Evolutionary conservation across 1,284 basidiomycete species (phyloP), one percentile per base, ranked within the genome.

Genomic region (Malassezia dermatis): DNA sequence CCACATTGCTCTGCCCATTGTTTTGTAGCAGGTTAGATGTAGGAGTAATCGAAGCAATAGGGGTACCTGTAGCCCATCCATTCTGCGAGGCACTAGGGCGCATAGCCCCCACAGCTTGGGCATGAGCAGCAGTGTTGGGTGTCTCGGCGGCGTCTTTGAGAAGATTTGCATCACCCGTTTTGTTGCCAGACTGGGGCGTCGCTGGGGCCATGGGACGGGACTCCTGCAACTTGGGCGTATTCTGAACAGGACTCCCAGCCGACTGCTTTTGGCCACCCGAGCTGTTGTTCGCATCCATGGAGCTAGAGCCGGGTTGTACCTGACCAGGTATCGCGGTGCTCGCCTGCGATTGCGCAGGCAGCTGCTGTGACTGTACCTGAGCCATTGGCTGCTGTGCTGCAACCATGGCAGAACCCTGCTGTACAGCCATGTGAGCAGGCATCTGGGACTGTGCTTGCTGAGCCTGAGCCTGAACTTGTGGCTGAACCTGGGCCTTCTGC

Each of bases 111-210:
- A 50, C 50, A 17, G 49, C 39, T 17, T 32, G 40, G 3, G 48
- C 48, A 13, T 41, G 24, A 10, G 48, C 48, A 3, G 34, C 37
- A 8, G 54, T 37, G 17, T 21, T 31, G 2, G 54, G 54, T 12
- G 54, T 56, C 13, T 56, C 54, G 4, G 43, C 27, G 8, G 46
- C 31, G 0, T 46, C 30, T 41, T 41, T 42, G 15, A 21, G 31
- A 2, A 28, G 15, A 21, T 26, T 21, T 21, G 59, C 13, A 53
- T 59, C 60, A 44, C 59, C 10, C n/a, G 28, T 51, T 46, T 51
- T 63, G 62, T 0, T 48, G 57, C 26, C n/a, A 40, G 53, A 46
- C 49, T 61, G 62, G 0, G 54, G 58, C 43, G 50, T 60, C 26
- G 40, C 45, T 24, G 52, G 52, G 30, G 21, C 34, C 15, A 17